Conservation (phyloP, 768 basidiomycete species). For the Lactarius indigo region DNA sequence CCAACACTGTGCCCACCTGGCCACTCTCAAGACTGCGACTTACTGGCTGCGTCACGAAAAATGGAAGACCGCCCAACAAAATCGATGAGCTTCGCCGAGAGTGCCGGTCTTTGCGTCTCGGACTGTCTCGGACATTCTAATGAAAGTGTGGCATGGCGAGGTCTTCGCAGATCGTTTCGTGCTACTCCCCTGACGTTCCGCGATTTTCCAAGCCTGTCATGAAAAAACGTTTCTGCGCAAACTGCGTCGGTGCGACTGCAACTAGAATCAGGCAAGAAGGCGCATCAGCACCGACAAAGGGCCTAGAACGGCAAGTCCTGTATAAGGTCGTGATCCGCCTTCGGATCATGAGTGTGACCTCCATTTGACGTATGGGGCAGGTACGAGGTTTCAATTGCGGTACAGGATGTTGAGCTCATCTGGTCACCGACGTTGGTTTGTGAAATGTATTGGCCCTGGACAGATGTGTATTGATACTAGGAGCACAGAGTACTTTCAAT, state of each 20-base stretch:
- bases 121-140: conserved; percentile 57
- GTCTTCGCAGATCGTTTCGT: conserved; percentile 18
- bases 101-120: conserved; percentile 74
- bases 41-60: conserved; percentile 82
- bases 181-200: not conserved
- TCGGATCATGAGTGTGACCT: not conserved
- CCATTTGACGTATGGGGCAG: not conserved
- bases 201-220: conserved; percentile 60
- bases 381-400: too few species aligned
- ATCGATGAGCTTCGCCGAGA: conserved; percentile 71
- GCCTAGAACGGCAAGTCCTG: not conserved
- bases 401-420: too few species aligned
- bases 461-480: not conserved
- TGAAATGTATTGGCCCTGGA: not conserved
- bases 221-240: conserved; percentile 79
- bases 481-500: not conserved
- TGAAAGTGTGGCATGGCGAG: conserved; percentile 88
- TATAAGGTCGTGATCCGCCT: not conserved
- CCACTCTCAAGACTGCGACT: conserved; percentile 76
- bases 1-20: conserved; percentile 73
- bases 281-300: conserved; percentile 3
- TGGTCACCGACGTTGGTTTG: too few species aligned
- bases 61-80: conserved; percentile 74
- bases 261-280: conserved; percentile 13
- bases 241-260: conserved; percentile 49